Evolutionary conservation across 1,284 basidiomycete genomes (phyloP).

Genomic region (Acaromyces ingoldii): DNA sequence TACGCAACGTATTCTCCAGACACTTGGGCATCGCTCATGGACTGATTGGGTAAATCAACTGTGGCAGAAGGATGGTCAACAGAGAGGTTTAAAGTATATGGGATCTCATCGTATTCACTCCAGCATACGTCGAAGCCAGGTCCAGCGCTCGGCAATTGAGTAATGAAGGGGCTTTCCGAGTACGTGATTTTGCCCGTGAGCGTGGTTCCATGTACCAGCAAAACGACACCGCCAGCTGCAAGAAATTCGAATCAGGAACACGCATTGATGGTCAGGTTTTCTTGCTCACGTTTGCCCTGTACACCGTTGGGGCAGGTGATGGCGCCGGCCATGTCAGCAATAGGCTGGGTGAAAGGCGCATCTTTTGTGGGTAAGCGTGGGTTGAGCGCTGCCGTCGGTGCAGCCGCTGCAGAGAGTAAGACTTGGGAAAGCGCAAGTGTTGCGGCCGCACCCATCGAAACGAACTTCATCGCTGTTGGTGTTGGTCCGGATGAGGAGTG

Average conservation of each 20-base stretch:
- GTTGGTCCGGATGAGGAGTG: no score
- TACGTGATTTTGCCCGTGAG: slow-evolving; percentile 1
- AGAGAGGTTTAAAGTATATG: no score
- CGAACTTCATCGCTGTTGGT: no score
- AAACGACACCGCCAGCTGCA: slow-evolving; percentile 1
- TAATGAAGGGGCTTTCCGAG: neutral
- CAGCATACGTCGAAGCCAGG: slow-evolving; percentile 8
- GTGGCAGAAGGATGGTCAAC: no score
- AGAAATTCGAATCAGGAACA: no score
- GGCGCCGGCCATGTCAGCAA: neutral
- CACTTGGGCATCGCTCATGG: slow-evolving; percentile 5
- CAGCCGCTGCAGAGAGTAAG: no score
- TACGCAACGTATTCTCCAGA: slow-evolving; percentile 8
- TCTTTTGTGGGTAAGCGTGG: slow-evolving; percentile 8
- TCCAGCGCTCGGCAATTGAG: slow-evolving; percentile 3
- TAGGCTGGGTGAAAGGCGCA: slow-evolving; percentile 3
- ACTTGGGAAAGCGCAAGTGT: no score
- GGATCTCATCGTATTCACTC: no score
- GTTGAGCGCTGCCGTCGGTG: no score
- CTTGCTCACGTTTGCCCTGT: no score
- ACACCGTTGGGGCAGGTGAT: slow-evolving; percentile 10
- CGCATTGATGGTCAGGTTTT: no score
- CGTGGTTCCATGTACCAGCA: slow-evolving; percentile 7
- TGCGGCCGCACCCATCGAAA: no score
- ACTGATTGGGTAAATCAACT: slow-evolving; percentile 1